A percentile compares a stretch with the other conserved stretches of the same genome.
Evolutionary conservation across 345 rosid species (phyloP).

Genomic region (Brassica cretica): DNA sequence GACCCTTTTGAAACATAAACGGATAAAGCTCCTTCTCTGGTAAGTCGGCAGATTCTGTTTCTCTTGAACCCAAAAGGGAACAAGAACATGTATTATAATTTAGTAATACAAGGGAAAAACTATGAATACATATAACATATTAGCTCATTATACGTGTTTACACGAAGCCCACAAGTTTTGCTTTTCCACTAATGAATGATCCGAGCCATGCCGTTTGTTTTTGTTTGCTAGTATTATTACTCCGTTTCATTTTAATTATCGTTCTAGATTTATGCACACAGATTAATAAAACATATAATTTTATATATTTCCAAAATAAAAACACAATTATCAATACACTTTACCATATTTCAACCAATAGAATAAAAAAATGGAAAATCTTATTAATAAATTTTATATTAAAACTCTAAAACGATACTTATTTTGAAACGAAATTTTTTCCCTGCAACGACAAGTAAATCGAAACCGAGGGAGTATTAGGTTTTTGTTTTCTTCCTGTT

Average conservation of each 20-base stretch:
- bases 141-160: constrained; percentile 26
- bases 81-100: neutral
- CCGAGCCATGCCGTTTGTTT: neutral
- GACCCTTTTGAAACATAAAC: neutral
- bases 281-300: no score
- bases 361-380: no score
- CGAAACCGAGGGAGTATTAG: neutral
- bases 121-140: constrained; percentile 1
- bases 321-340: no score
- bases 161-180: constrained; percentile 30
- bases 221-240: neutral
- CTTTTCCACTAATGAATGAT: constrained; percentile 27
- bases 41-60: constrained; percentile 32
- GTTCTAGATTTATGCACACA: no score
- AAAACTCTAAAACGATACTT: no score
- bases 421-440: no score
- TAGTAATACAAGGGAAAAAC: neutral
- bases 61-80: constrained; percentile 10
- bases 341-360: no score
- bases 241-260: no score
- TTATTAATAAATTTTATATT: no score
- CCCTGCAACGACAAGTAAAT: no score
- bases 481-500: neutral
- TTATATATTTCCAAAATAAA: no score
- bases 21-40: constrained; percentile 6